Conservation (phyloP, 2,329 filamentous ascomycete species). For the Botrytis cinerea region DNA sequence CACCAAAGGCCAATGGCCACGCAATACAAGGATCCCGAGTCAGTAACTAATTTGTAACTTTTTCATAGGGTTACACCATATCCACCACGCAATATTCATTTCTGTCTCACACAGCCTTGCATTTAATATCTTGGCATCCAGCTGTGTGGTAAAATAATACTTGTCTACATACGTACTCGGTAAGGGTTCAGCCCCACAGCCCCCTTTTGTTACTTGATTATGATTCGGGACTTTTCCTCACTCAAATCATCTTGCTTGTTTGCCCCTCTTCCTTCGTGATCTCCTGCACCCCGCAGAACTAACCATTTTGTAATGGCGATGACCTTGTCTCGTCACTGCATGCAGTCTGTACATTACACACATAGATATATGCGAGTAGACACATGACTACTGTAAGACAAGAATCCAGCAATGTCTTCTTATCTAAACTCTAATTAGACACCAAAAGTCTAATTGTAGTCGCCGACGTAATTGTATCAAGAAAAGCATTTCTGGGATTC, state of each 20-base stretch:
- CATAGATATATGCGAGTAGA: neutral
- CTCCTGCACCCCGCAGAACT: constrained; percentile 20
- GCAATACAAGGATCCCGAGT: constrained; percentile 5
- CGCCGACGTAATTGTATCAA: neutral
- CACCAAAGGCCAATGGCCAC: neutral
- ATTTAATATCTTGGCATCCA: constrained; percentile 3
- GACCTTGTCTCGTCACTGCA: neutral
- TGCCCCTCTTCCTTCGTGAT: constrained; percentile 12
- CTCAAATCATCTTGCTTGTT: neutral
- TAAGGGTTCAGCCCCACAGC: constrained; percentile 11
- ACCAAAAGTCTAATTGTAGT: neutral
- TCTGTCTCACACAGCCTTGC: constrained; percentile 9
- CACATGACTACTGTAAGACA: constrained; percentile 5
- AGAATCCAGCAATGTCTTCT: neutral
- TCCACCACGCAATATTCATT: neutral
- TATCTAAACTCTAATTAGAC: neutral
- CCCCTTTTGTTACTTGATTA: neutral
- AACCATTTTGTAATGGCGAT: neutral
- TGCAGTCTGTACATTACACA: neutral
- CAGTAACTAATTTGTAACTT: neutral
- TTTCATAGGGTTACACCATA: neutral
- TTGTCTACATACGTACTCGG: neutral
- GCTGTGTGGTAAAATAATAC: neutral
- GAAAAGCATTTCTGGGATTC: neutral
- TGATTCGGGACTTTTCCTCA: neutral